Evolutionary conservation across 2,329 filamentous ascomycete species (phyloP), one percentile per base, ranked within the genome.

Genomic region (Fusarium clavum): DNA sequence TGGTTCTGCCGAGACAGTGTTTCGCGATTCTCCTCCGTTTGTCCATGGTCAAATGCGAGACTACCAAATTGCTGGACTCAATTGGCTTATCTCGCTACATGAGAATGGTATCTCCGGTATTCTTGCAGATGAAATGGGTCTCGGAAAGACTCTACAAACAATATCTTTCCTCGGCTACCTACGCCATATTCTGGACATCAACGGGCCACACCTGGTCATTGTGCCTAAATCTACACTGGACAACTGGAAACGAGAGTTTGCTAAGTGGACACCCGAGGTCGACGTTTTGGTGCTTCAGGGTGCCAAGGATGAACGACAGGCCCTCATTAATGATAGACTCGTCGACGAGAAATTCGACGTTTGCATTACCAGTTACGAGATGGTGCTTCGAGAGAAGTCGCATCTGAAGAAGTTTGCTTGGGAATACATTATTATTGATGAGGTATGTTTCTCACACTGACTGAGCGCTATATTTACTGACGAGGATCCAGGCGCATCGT

Each of bases 341-440:
- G 86, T 97, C 20, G 93, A 97, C 64, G 94, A 98, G 79, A 93
- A 97, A 72, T 99, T 99, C 74, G 96, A 99, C 76, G 95, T 98
- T 20, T 98, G 95, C 82, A 93, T 99, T 78, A 99, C 96, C 16
- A 98, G 94, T 79, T 99, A 99, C 82, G 96, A 99, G 80, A 98
- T 99, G 95, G 94, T 99, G 64, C 86, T 99, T 14, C 90, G 96
- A 61, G 96, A 99, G 79, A 98, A 99, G 83, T 86, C 92, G 2
- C 94, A 97, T 73, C 81, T 99, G 72, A 97, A 96, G 83, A 98
- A 98, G 80, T 97, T 99, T 79, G 94, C 96, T 0, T 99, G 96
- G 96, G 95, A 99, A 80, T 99, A 99, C 81, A 99, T 99, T 80
- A 97, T 99, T 73, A 97, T 99, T 70, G 96, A 99, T 76, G 96